Evolutionary conservation across 306 rosid species (phyloP).

Genomic region (Prosopis cineraria): DNA sequence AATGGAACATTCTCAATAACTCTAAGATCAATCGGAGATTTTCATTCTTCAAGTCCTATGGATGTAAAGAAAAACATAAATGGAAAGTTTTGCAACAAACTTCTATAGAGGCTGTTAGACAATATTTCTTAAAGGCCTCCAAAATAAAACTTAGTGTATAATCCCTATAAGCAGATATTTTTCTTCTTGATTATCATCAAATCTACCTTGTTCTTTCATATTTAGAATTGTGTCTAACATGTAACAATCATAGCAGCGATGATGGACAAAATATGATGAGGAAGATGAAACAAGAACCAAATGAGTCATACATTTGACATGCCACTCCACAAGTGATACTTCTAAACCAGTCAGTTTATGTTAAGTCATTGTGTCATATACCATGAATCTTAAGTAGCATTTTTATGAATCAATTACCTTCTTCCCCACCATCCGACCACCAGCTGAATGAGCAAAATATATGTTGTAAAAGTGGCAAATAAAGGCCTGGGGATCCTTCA

Average conservation of each 20-base stretch:
- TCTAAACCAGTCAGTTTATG: not conserved
- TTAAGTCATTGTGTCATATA: not conserved
- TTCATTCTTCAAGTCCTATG: not conserved
- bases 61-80: not conserved
- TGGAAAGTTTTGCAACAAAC: not conserved
- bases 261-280: not conserved
- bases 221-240: not conserved
- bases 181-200: not conserved
- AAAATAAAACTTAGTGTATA: no score
- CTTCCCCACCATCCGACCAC: not conserved
- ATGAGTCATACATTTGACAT: slow-evolving; percentile 9
- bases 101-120: not conserved
- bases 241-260: not conserved
- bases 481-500: slow-evolving; percentile 85
- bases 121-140: not conserved
- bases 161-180: not conserved
- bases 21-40: not conserved
- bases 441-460: not conserved
- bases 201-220: not conserved
- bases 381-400: not conserved
- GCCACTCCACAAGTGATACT: no score
- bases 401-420: not conserved
- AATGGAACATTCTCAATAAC: not conserved
- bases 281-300: not conserved
- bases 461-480: slow-evolving; percentile 80